Conservation (phyloP, 2,329 filamentous ascomycete genomes). For the Lasiodiplodia sp. region DNA sequence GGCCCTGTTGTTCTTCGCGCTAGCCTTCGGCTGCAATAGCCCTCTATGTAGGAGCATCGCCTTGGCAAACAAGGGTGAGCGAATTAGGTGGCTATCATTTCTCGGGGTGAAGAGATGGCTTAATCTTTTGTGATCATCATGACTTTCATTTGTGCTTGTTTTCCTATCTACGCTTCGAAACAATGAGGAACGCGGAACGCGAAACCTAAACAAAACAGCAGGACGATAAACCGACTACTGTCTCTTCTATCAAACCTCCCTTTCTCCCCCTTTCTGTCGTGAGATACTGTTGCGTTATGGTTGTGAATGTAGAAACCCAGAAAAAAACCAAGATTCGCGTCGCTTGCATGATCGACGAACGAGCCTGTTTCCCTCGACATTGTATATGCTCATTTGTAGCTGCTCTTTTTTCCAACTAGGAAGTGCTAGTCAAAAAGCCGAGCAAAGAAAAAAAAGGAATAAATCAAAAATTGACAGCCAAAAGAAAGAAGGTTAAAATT, state of each 20-base stretch:
- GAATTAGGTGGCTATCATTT: not conserved
- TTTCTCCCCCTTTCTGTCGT: not conserved
- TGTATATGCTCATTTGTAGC: conserved; percentile 5
- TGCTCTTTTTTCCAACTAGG: not conserved
- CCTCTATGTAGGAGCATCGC: no score
- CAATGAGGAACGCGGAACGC: not conserved
- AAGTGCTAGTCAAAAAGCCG: not conserved
- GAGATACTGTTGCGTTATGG: conserved; percentile 6
- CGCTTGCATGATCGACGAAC: not conserved
- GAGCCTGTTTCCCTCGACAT: not conserved
- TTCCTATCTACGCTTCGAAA: not conserved
- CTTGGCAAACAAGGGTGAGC: not conserved
- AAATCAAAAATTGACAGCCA: not conserved
- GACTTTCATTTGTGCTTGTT: conserved; percentile 12
- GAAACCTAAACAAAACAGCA: not conserved
- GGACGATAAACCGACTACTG: not conserved
- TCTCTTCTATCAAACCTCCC: not conserved
- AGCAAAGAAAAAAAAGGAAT: not conserved
- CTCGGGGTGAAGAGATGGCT: not conserved
- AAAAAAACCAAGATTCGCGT: not conserved
- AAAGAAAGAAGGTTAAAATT: not conserved
- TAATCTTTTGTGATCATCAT: conserved; percentile 8
- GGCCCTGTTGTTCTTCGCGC: no score
- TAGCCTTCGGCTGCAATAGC: no score
- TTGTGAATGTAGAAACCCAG: not conserved